A percentile compares a stretch with the other conserved stretches of the same genome.
Conservation (phyloP, 495 filamentous ascomycete species). For the Niebla homalea region DNA sequence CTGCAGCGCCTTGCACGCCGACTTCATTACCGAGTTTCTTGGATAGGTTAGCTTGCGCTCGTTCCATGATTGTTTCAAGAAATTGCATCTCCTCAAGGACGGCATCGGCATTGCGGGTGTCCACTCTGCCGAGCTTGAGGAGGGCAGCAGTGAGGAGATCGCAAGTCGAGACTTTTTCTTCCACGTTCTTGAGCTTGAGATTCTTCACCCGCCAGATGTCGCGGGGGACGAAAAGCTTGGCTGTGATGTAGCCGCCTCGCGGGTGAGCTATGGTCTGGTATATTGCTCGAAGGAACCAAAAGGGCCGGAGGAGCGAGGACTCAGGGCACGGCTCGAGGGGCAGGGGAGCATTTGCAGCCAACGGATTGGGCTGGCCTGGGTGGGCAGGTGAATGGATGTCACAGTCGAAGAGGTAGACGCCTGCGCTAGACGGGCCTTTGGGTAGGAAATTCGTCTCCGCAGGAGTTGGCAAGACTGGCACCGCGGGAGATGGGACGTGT, state of each 20-base stretch:
- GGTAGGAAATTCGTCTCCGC: conserved; percentile 42
- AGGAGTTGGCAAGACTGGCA: conserved; percentile 60
- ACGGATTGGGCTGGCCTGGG: conserved; percentile 52
- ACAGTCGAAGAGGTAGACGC: conserved; percentile 71
- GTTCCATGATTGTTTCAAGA: conserved; percentile 77
- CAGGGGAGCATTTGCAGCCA: conserved; percentile 45
- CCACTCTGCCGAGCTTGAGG: conserved; percentile 66
- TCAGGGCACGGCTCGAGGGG: conserved; percentile 86
- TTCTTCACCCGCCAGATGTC: conserved; percentile 92
- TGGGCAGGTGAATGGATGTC: conserved; percentile 64
- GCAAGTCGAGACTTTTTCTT: conserved; percentile 91
- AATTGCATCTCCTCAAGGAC: conserved; percentile 90
- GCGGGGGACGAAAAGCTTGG: conserved; percentile 76
- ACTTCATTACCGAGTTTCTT: conserved; percentile 89
- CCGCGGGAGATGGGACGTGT: conserved; percentile 31
- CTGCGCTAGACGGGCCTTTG: conserved; percentile 45
- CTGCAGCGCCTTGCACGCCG: conserved; percentile 54
- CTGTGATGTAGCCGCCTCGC: conserved; percentile 81
- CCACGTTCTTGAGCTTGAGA: conserved; percentile 76
- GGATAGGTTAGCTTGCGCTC: conserved; percentile 58
- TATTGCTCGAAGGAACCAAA: conserved; percentile 89
- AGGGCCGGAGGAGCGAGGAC: conserved; percentile 73
- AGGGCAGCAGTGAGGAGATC: conserved; percentile 86
- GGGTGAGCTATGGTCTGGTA: conserved; percentile 89
- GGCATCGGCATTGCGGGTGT: conserved; percentile 78